Evolutionary conservation across 192 early-diverging fungal species (phyloP), one percentile per base, ranked within the genome.

Genomic region (Kickxella alabastrina): DNA sequence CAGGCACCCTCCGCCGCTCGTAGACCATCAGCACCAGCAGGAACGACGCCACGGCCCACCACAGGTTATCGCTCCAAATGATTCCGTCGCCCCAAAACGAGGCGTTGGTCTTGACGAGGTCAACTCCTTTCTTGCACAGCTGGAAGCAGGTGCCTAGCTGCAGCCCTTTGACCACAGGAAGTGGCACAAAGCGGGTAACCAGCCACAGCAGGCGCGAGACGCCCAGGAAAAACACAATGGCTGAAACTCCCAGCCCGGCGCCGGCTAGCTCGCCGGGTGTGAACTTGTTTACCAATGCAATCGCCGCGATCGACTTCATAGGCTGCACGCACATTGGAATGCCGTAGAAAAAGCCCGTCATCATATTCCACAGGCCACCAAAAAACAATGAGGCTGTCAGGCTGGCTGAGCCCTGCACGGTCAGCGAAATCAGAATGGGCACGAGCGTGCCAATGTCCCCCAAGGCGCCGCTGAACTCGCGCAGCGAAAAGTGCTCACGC

Each of bases 291-390:
- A 85, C 67, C 41, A 91, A 64, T 1, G 89, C 92, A 42, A 92
- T 83, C 6, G 90, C 86, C 9, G 90, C 83, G 61, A 92, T 87
- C 1, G 86, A 83, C 74, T 91, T 94, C 92, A 92, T 94, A 34
- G 92, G 92, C 64, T 94, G 92, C 21, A 94, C 92, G 61, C 88
- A 88, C 76, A 94, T 88, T 22, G 91, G 91, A 24, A 91, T 82
- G 41, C 84, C 81, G 55, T 86, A 93, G 32, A 82, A 59, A 10
- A 88, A 50, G 15, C 90, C 92, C 0, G 86, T 84, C 35, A 85
- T 22, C 38, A 95, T 92, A 49, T 92, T 92, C 87, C 85, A 95
- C 21, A 91, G 58, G 15, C 92, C 92, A 47, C 90, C 90, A 78
- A 92, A 90, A 62, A 90, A 81, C 49, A 95, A 65, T 21, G 89